Base-by-base conservation (phyloP, 2,329 filamentous ascomycete genomes). In the Intubia oerlemansii region DNA sequence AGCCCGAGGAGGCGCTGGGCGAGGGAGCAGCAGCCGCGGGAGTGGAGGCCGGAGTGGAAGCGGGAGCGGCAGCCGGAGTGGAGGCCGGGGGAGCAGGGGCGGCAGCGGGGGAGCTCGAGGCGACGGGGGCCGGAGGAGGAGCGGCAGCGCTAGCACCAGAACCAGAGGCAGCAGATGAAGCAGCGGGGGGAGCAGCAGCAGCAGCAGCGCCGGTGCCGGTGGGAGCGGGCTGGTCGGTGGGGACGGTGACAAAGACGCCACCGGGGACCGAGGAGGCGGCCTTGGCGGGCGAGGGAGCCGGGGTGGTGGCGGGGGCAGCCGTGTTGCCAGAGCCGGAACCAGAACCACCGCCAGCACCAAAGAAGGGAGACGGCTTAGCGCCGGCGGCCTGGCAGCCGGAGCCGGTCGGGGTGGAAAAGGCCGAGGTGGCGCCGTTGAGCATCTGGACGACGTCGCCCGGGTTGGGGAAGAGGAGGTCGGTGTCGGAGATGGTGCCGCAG, bases 381-480 rank as follows among this genome's bases (percentile, higher is more conserved):
- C 36, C 38, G 16, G 46, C 39, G 14, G 46, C 38, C 32, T 39
- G 30, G 41, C 42, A 36, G 29, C 32, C 32, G 37, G 43, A 25
- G 38, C 39, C 35, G 27, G 37, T 34, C 18, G 47, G 41, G 2
- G 24, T 32, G 2, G 38, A 32, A n/a, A 57, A 44, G 21, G 43
- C 49, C 22, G 50, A 42, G 25, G 48, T 42, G 1, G 46, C 29
- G 15, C 51, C 42, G 24, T 57, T 57, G 33, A 58, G 50, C 9
- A 48, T 50, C 31, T 71, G 59, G 4, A 68, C 54, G 3, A 57
- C 61, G 1, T 54, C 36, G 27, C 79, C 79, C 0, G 77, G 63
- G 38, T 76, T 53, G 7, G 75, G 72, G 54, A 73, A 85, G n/a
- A 54, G 45, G 36, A 76, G 56, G 39, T 81, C 68, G 4, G 51